Evolutionary conservation across 441 rosid genomes (phyloP).

Genomic region (Adansonia gregorii): DNA sequence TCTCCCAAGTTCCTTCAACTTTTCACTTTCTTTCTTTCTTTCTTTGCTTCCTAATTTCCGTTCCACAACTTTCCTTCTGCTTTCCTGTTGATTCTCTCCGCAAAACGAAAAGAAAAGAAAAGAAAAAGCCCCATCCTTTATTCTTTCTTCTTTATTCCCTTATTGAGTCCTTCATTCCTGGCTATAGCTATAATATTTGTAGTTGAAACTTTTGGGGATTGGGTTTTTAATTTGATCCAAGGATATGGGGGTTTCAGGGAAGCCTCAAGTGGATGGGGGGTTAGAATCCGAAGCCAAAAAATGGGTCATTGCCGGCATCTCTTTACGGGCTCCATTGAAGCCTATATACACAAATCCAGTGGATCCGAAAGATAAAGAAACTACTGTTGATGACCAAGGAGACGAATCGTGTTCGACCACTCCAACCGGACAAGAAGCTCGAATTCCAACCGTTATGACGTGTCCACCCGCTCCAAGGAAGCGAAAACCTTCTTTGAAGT

Average conservation of each 20-base stretch:
- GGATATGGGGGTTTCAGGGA: constrained; percentile 58
- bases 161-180: constrained; percentile 21
- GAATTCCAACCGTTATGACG: constrained; percentile 50
- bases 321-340: constrained; percentile 68
- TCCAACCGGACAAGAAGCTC: constrained; percentile 63
- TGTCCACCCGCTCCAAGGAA: constrained; percentile 90
- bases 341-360: constrained; percentile 49
- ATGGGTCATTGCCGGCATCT: constrained; percentile 74
- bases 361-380: constrained; percentile 41
- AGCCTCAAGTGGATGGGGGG: constrained; percentile 54
- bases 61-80: constrained; percentile 39
- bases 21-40: constrained; percentile 20
- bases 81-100: constrained; percentile 50
- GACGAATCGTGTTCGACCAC: constrained; percentile 56
- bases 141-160: constrained; percentile 34
- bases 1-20: constrained; percentile 7
- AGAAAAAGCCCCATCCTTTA: constrained; percentile 32
- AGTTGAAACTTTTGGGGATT: constrained; percentile 9
- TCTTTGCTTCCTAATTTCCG: not conserved
- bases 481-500: constrained; percentile 60
- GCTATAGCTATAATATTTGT: not conserved
- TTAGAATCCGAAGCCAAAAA: constrained; percentile 54
- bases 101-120: not conserved
- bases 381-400: constrained; percentile 25
- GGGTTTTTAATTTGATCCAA: constrained; percentile 24